Base-by-base conservation (phyloP, 176 grass and related monocot species). In the Zea mays region DNA sequence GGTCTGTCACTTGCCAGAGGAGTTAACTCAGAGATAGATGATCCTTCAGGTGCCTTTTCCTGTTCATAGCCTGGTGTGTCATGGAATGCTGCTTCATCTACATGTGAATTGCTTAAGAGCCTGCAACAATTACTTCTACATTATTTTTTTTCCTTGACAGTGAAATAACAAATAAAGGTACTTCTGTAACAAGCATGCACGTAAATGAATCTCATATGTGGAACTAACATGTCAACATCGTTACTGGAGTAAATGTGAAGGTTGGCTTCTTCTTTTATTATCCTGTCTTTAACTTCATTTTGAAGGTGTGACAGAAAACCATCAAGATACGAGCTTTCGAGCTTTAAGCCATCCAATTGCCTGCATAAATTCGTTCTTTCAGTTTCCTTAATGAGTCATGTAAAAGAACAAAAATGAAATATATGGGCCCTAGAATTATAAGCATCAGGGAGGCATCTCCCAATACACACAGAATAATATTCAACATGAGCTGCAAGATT, bases 221-320 rank as follows among this genome's bases (percentile, higher is more conserved):
- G 73, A 71, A 89, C 94, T 94, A 79, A 98, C 95, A 91, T 88
- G 21, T 98, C 91, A 44, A 94, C 79, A 84, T 94, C 81, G 39
- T 92, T 88, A 78, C 85, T 98, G 41, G 95, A 98, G 83, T 98
- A 98, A 82, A 94, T 62, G 77, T 93, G 91, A 84, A 93, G 83
- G 70, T 75, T 72, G 8, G 89, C 37, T 88, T 92, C 91, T 74
- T 98, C 91, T 88, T 94, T 85, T 69, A 75, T 87, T 72, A 92
- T 73, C 59, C 63, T 90, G 19, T 98, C 89, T 71, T 92, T 98
- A 48, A 85, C 69, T 78, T 94, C 92, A 78, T 88, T 98, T 76
- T 90, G 91, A 69, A 98, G 87, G 74, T 94, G 78, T 61, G 85
- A 88, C 49, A 90, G 81, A 75, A 94, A 98, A 82, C 89, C 89